Evolutionary conservation across 73 alveolate species (phyloP).

Genomic region (Tetrahymena borealis): DNA sequence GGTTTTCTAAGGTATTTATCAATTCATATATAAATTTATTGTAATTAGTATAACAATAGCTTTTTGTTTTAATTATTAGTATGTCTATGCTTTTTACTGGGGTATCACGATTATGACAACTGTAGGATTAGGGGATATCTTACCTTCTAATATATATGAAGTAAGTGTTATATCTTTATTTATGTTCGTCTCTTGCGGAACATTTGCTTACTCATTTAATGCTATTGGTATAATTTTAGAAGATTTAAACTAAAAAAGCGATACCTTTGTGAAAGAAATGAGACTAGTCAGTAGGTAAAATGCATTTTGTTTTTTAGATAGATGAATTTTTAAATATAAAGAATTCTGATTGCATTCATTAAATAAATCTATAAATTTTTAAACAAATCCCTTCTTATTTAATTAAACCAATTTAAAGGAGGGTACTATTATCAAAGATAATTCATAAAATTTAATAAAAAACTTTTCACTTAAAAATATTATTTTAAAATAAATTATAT

Average conservation of each 20-base stretch:
- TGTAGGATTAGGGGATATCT: conserved; percentile 38
- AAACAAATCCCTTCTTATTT: too few species aligned
- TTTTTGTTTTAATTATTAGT: neutral
- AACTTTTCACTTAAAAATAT: too few species aligned
- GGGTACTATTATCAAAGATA: too few species aligned
- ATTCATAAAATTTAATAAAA: too few species aligned
- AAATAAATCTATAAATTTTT: too few species aligned
- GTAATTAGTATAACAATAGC: too few species aligned
- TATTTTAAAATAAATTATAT: too few species aligned
- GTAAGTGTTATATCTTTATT: neutral
- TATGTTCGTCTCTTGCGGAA: conserved; percentile 25
- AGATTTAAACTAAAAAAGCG: conserved; percentile 4
- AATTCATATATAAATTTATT: too few species aligned
- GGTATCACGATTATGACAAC: conserved; percentile 38
- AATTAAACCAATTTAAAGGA: too few species aligned
- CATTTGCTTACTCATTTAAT: conserved; percentile 35
- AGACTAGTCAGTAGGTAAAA: neutral
- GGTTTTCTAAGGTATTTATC: neutral
- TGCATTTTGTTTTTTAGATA: neutral
- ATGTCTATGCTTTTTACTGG: conserved; percentile 39
- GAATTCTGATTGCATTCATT: too few species aligned
- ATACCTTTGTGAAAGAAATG: neutral
- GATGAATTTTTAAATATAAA: neutral
- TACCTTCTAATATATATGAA: conserved; percentile 34
- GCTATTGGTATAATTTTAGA: conserved; percentile 17